Evolutionary conservation across 805 yeast species (phyloP), one percentile per base, ranked within the genome.

Genomic region (Priceomyces fermenticarens): DNA sequence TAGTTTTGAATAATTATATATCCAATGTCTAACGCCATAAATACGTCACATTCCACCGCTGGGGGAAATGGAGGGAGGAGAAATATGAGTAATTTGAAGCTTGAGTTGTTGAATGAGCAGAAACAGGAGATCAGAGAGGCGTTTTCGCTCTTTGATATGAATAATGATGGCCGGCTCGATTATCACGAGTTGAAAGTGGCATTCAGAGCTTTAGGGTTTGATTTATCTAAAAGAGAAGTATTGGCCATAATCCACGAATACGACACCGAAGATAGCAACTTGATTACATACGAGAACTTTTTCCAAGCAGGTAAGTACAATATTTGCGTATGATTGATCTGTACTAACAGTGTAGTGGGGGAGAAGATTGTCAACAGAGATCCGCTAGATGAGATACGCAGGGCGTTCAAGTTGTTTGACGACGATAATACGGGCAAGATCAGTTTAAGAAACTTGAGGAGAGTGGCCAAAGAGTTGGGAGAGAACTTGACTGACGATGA

Each of bases 111-210:
- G 44, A 88, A 86, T 41, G 96, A 89, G 53, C 96, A 89, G 58
- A 85, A 84, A 50, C 93, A 86, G 55, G 97, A 91, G 58, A 88
- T 90, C 49, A 73, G 88, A 45, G 97, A 90, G 57, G 97, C 97
- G 20, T 91, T 91, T 58, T 77, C 83, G 37, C 70, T 91, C 26
- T 93, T 93, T 62, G 99, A 93, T 57, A 83, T 88, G 85, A 88
- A 93, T 63, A 81, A 80, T 44, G 98, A 93, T 60, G 95, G 97
- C 3, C 77, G 73, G 49, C 72, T 93, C 38, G 97, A 93, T 54
- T 91, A 86, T 60, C 98, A 93, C 55, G 98, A 91, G 54, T 70
- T 88, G 48, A 90, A 88, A 63, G 96, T 89, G 13, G 97, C 99
- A 0, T 80, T 93, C 69, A 70, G 95, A 40, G 99, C 99, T 0